Percentiles rank a stretch among this genome's conserved stretches.
phyloP scores from a whole-genome alignment of 1,284 basidiomycete species.

The Boletellus dicymbophilus region DNA sequence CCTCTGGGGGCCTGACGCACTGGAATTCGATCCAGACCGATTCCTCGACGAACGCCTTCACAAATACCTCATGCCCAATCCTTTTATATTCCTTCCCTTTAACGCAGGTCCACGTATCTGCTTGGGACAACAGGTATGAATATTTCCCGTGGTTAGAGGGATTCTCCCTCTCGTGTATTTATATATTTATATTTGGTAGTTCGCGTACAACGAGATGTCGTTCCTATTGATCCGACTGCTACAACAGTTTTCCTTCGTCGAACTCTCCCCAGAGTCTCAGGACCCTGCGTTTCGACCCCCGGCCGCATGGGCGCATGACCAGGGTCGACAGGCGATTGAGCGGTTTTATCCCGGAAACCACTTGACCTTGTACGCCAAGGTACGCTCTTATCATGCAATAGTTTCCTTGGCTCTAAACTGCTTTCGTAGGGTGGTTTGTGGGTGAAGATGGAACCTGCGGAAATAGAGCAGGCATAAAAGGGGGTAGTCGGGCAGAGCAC shows the following conservation, averaged over 20 bases:
- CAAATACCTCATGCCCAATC: constrained; percentile 32
- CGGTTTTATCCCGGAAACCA: constrained; percentile 52
- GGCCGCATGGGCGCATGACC: constrained; percentile 41
- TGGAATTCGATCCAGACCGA: constrained; percentile 50
- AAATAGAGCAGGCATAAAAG: too few relatives aligned
- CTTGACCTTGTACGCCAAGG: constrained; percentile 53
- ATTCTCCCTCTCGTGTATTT: too few relatives aligned
- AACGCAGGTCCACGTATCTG: constrained; percentile 53
- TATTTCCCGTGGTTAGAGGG: neutral
- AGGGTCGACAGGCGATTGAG: constrained; percentile 48
- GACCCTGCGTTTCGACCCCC: constrained; percentile 47
- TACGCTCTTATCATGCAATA: constrained; percentile 5
- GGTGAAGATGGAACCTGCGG: constrained; percentile 29
- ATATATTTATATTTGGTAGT: constrained; percentile 39
- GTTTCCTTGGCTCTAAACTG: too few relatives aligned
- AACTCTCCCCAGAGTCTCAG: constrained; percentile 46
- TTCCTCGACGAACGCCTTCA: constrained; percentile 43
- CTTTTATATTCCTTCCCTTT: constrained; percentile 53
- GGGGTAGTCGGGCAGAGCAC: too few relatives aligned
- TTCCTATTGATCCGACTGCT: constrained; percentile 68
- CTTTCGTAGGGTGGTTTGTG: constrained; percentile 28
- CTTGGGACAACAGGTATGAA: constrained; percentile 38
- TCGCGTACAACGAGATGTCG: constrained; percentile 70
- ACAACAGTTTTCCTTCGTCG: constrained; percentile 54
- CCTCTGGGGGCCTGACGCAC: constrained; percentile 65